Percentiles rank a stretch among this genome's conserved stretches.
Evolutionary conservation across 2,329 filamentous ascomycete genomes (phyloP).

Genomic region (Daldinia sp.): DNA sequence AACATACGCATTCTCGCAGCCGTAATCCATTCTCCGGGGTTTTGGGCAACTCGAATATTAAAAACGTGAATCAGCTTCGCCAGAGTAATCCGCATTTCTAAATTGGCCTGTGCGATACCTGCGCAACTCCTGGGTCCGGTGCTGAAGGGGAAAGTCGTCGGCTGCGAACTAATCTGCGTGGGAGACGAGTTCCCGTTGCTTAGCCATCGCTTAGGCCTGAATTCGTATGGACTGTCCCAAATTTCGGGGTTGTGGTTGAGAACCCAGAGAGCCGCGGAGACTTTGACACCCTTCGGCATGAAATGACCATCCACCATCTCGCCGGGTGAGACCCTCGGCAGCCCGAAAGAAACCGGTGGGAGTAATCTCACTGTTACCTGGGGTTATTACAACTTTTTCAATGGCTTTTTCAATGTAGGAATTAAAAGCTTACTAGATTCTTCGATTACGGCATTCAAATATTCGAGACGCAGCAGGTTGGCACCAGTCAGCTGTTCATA

Average conservation of each 20-base stretch:
- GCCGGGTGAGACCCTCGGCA: conserved; percentile 40
- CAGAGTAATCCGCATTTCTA: conserved; percentile 43
- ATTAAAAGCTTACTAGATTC: conserved; percentile 30
- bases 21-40: conserved; percentile 38
- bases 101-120: conserved; percentile 41
- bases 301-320: conserved; percentile 40
- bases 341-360: conserved; percentile 41
- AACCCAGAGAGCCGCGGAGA: conserved; percentile 39
- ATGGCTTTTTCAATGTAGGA: too few relatives aligned
- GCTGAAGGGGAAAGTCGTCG: conserved; percentile 38
- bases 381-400: not conserved
- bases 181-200: not conserved
- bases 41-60: conserved; percentile 30
- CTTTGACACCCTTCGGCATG: conserved; percentile 37
- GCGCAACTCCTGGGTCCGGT: conserved; percentile 39
- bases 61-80: conserved; percentile 41
- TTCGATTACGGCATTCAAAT: conserved; percentile 41
- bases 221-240: conserved; percentile 38
- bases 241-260: conserved; percentile 37
- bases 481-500: conserved; percentile 37
- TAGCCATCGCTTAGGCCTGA: conserved; percentile 43
- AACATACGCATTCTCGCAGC: conserved; percentile 39
- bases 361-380: conserved; percentile 33
- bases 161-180: not conserved
- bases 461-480: conserved; percentile 31